Base-by-base conservation (phyloP, 148 eudicot genomes). In the Beta vulgaris region DNA sequence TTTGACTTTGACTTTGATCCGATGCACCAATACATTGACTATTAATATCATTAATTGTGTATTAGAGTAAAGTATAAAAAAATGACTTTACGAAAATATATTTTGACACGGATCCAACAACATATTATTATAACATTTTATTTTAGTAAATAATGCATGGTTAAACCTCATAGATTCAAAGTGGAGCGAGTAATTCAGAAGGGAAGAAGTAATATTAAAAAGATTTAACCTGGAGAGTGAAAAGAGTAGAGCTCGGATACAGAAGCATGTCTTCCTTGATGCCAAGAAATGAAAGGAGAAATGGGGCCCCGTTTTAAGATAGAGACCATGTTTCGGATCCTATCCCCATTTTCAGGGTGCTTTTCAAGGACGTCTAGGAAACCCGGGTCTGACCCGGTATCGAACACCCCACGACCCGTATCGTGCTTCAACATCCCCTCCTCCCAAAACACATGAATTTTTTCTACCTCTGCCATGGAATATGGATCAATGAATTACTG, bases 271-370 rank as follows among this genome's bases (percentile, higher is more conserved):
- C 79, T 67, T 12, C 94, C 97, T n/a, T 49, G 62, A 74, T 90
- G 97, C 97, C 97, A 95, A 0, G 89, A 75, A 74, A 91, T 26
- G 57, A 68, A 87, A 25, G 94, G 85, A 0, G 98, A 75, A 75
- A 95, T 88, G 26, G 99, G 98, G 36, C 97, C 97, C 69, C 91
- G 83, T 73, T 81, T 82, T 64, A 95, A 92, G 11, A 95, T 90
- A 18, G 98, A 95, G 0, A 95, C 83, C 86, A 95, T 92, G 79
- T 95, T 95, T 57, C 81, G 79, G 48, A 95, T 78, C 81, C 97
- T 78, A 74, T 89, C 91, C 0, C 87, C 76, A 76, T 91, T 95
- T 70, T 95, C 98, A 0, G 97, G 96, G 87, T 95, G 99, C 66
- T 84, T 86, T 51, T 95, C 97, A 0, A 95, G 87, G 4, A 95